Percentiles rank a stretch among this genome's conserved stretches.
Evolutionary conservation across 495 filamentous ascomycete genomes (phyloP).

Genomic region (Xylaria curta): DNA sequence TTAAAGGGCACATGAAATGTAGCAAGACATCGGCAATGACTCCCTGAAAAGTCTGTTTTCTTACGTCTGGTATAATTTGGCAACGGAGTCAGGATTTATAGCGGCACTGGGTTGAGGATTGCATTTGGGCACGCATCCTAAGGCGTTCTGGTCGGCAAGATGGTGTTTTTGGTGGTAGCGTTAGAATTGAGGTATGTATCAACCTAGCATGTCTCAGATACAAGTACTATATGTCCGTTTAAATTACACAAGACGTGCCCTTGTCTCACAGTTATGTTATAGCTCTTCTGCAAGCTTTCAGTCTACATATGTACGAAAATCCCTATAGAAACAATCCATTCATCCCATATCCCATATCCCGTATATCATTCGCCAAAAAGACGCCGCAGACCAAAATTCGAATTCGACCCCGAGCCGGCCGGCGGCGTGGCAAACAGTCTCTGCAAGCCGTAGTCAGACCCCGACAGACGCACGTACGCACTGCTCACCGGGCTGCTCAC

Average conservation of each 20-base stretch:
- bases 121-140: background rate
- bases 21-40: background rate
- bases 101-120: background rate
- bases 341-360: background rate
- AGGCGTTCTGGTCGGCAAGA: background rate
- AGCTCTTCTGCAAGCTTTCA: slow-evolving; percentile 1
- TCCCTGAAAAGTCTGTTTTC: background rate
- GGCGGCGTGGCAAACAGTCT: slow-evolving; percentile 12
- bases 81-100: background rate
- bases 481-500: background rate
- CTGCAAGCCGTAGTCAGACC: slow-evolving; percentile 16
- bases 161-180: background rate
- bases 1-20: slow-evolving; percentile 36
- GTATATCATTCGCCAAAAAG: slow-evolving; percentile 21
- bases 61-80: background rate
- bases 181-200: slow-evolving; percentile 20
- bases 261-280: slow-evolving; percentile 8
- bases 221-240: background rate
- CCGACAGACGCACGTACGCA: slow-evolving; percentile 6
- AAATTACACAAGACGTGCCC: slow-evolving; percentile 10
- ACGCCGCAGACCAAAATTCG: slow-evolving; percentile 21
- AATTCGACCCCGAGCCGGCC: slow-evolving; percentile 13
- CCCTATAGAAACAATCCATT: slow-evolving; percentile 11
- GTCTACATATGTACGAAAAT: slow-evolving; percentile 5
- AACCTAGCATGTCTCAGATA: slow-evolving; percentile 11